These are phyloP conservation scores for Cystobasidium slooffiae DNA, from an alignment of 1,284 basidiomycete genomes.

Conservation along the genomic window DNA sequence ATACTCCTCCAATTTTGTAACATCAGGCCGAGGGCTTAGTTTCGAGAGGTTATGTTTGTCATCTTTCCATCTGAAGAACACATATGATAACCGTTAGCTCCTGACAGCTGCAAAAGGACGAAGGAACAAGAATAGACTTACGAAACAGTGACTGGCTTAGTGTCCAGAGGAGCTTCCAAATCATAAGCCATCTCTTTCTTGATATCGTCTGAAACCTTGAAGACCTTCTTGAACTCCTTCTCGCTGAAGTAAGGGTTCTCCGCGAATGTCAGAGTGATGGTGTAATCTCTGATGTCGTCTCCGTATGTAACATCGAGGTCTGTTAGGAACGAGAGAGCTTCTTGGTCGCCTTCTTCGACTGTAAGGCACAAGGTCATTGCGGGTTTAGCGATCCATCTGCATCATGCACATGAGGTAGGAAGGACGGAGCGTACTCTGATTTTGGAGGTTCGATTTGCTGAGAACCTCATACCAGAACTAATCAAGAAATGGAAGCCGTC, in stretches of 20 bases:
- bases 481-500: neutral
- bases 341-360: slow-evolving; percentile 50
- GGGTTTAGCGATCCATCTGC: neutral
- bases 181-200: slow-evolving; percentile 44
- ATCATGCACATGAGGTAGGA: neutral
- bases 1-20: slow-evolving; percentile 48
- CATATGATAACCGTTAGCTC: too few species aligned
- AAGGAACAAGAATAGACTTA: neutral
- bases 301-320: slow-evolving; percentile 47
- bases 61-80: slow-evolving; percentile 47
- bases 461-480: slow-evolving; percentile 49
- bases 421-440: slow-evolving; percentile 21
- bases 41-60: slow-evolving; percentile 50
- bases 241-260: slow-evolving; percentile 51
- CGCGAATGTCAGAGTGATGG: slow-evolving; percentile 43
- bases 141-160: slow-evolving; percentile 18
- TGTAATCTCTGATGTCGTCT: slow-evolving; percentile 46
- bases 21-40: slow-evolving; percentile 47
- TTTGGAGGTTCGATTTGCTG: slow-evolving; percentile 36
- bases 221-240: slow-evolving; percentile 43
- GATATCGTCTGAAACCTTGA: slow-evolving; percentile 43
- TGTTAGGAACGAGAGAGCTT: slow-evolving; percentile 47
- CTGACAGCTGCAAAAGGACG: neutral
- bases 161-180: slow-evolving; percentile 48
- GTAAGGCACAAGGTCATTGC: neutral